These are phyloP conservation scores for Peronosclerospora sorghi DNA, from an alignment of 352 stramenopile genomes.

Conservation along the genomic window DNA sequence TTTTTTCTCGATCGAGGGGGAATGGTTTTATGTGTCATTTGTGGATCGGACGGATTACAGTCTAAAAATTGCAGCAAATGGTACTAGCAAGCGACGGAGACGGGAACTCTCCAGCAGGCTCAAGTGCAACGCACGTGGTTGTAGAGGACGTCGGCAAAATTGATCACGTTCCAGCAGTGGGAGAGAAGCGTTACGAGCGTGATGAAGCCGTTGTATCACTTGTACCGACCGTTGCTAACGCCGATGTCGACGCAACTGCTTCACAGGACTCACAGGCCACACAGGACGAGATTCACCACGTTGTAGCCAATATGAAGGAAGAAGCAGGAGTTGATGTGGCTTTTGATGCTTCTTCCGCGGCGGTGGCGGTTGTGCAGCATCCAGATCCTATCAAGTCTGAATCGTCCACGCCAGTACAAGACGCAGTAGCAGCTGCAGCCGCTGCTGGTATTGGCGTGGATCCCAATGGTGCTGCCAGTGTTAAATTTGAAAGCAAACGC, in stretches of 20 bases:
- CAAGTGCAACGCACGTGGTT: slow-evolving; percentile 3
- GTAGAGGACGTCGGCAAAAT: slow-evolving; percentile 17
- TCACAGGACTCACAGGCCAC: slow-evolving; percentile 34
- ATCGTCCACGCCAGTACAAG: slow-evolving; percentile 15
- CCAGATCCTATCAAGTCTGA: slow-evolving; percentile 13
- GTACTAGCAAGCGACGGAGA: slow-evolving; percentile 22
- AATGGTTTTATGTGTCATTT: slow-evolving; percentile 28
- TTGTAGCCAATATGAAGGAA: slow-evolving; percentile 65
- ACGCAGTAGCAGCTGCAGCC: slow-evolving; percentile 10
- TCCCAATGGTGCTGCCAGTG: slow-evolving; percentile 11
- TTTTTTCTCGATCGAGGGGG: slow-evolving; percentile 9
- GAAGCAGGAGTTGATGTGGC: slow-evolving; percentile 20
- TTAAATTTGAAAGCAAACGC: slow-evolving; percentile 67
- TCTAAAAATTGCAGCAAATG: slow-evolving; percentile 14
- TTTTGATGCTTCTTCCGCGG: slow-evolving; percentile 21
- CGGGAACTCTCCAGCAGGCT: slow-evolving; percentile 9
- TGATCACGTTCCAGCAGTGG: slow-evolving; percentile 8
- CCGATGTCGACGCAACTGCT: background rate
- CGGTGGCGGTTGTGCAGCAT: slow-evolving; percentile 12
- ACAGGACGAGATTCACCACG: slow-evolving; percentile 43
- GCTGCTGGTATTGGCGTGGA: slow-evolving; percentile 9
- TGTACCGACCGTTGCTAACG: slow-evolving; percentile 12
- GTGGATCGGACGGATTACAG: slow-evolving; percentile 17
- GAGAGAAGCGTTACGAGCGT: slow-evolving; percentile 26
- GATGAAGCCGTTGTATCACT: slow-evolving; percentile 13